These are phyloP conservation scores for Colletotrichum sp. DNA, from an alignment of 2,329 filamentous ascomycete genomes.

Conservation along the genomic window DNA sequence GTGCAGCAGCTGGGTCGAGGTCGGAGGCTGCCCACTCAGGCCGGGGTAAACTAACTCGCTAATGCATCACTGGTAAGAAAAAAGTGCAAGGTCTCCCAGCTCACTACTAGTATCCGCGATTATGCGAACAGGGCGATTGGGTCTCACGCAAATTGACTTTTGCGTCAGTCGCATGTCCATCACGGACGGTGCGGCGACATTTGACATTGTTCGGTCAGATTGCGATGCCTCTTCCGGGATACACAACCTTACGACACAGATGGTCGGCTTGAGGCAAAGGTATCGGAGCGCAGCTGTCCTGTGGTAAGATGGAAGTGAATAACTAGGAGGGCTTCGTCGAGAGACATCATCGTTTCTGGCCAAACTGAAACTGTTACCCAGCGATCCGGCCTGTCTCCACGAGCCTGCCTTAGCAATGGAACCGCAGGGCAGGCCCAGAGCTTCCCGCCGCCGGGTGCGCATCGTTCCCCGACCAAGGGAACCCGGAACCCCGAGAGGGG, in stretches of 20 bases:
- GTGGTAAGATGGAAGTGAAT: neutral
- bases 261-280: neutral
- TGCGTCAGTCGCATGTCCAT: neutral
- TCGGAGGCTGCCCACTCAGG: neutral
- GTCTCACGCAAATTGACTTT: neutral
- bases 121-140: neutral
- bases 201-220: neutral
- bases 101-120: neutral
- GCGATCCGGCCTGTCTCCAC: neutral
- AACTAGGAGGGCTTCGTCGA: neutral
- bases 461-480: neutral
- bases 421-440: neutral
- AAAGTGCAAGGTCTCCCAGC: neutral
- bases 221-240: neutral
- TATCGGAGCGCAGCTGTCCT: neutral
- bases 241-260: neutral
- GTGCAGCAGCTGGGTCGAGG: neutral
- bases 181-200: neutral
- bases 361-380: neutral
- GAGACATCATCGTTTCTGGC: neutral
- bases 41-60: neutral
- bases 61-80: neutral
- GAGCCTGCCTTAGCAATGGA: neutral
- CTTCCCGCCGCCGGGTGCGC: neutral
- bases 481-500: neutral